phyloP scores from a whole-genome alignment of 2,329 filamentous ascomycete species.

The Bertia moriformis region DNA sequence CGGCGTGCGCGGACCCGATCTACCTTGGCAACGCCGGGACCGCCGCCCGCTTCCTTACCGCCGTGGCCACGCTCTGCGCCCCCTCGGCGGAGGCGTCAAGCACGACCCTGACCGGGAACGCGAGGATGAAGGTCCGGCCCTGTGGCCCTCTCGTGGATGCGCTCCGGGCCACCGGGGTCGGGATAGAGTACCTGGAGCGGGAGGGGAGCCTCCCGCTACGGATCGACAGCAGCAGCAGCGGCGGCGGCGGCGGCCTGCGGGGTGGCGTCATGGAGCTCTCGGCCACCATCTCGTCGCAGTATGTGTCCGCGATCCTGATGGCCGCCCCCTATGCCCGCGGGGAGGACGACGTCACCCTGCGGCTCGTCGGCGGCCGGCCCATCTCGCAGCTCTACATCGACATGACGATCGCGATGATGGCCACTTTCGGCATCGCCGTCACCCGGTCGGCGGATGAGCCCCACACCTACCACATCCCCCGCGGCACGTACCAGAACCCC shows the following conservation, averaged over 20 bases:
- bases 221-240: conserved; percentile 67
- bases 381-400: conserved; percentile 96
- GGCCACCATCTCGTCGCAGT: conserved; percentile 95
- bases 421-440: conserved; percentile 72
- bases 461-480: conserved; percentile 87
- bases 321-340: conserved; percentile 88
- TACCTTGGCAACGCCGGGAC: conserved; percentile 96
- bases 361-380: conserved; percentile 86
- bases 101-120: conserved; percentile 81
- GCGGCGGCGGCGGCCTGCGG: conserved; percentile 68
- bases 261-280: conserved; percentile 83
- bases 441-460: conserved; percentile 61
- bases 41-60: conserved; percentile 86
- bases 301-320: conserved; percentile 93
- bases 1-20: conserved; percentile 61
- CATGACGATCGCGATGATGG: conserved; percentile 98
- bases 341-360: conserved; percentile 64
- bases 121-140: conserved; percentile 87
- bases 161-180: conserved; percentile 71
- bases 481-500: conserved; percentile 71
- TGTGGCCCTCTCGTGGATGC: conserved; percentile 90
- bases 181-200: conserved; percentile 71
- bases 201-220: conserved; percentile 71
- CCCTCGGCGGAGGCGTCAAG: conserved; percentile 37
- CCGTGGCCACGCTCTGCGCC: conserved; percentile 71